Conservation (phyloP, 306 rosid species). For the Cyclanthera cordifolia region DNA sequence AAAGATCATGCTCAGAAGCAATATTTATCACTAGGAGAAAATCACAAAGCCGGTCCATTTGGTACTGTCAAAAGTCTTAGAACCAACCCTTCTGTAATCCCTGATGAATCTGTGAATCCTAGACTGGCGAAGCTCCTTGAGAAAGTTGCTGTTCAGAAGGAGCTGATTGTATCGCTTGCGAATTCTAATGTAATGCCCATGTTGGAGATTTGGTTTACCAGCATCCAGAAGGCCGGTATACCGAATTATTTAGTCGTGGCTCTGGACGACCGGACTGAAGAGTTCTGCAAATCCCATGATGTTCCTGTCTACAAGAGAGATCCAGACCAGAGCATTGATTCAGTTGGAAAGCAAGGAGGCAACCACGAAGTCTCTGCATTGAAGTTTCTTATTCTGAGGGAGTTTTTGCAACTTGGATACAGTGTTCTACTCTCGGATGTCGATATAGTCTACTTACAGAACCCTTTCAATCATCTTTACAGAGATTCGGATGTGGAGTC, state of each 20-base stretch:
- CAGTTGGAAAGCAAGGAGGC: slow-evolving; percentile 42
- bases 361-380: slow-evolving; percentile 77
- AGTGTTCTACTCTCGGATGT: slow-evolving; percentile 75
- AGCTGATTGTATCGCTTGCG: slow-evolving; percentile 59
- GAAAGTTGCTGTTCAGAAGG: slow-evolving; percentile 52
- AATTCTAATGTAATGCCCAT: slow-evolving; percentile 59
- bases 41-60: slow-evolving; percentile 69
- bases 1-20: slow-evolving; percentile 58
- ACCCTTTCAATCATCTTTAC: slow-evolving; percentile 68
- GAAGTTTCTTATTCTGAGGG: slow-evolving; percentile 72
- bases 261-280: slow-evolving; percentile 49
- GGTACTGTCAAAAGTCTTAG: slow-evolving; percentile 73
- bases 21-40: slow-evolving; percentile 44
- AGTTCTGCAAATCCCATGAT: slow-evolving; percentile 51
- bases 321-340: slow-evolving; percentile 56
- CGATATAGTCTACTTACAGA: slow-evolving; percentile 76
- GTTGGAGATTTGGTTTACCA: slow-evolving; percentile 64
- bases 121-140: slow-evolving; percentile 60
- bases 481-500: slow-evolving; percentile 89
- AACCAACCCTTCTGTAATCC: slow-evolving; percentile 59
- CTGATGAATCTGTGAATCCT: slow-evolving; percentile 69
- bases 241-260: slow-evolving; percentile 67
- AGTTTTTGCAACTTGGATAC: slow-evolving; percentile 75
- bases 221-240: slow-evolving; percentile 61
- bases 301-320: slow-evolving; percentile 75